A percentile compares a stretch with the other conserved stretches of the same genome.
Conservation (phyloP, 2,329 filamentous ascomycete species). For the Arthrobotrys iridis region DNA sequence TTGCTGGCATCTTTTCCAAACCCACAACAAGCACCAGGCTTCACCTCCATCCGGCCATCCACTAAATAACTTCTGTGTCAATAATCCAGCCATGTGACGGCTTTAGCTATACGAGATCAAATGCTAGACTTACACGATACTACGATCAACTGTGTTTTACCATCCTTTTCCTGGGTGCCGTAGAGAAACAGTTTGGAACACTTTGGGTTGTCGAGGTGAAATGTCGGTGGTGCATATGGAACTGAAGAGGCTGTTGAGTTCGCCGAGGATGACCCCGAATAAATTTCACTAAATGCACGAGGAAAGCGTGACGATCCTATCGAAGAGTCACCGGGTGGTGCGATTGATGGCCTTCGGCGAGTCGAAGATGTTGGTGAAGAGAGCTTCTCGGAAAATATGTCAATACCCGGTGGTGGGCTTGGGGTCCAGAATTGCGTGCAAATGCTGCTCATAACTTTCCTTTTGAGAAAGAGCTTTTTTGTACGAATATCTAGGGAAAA, state of each 20-base stretch:
- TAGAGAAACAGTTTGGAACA: slow-evolving; percentile 23
- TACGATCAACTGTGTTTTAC: slow-evolving; percentile 2
- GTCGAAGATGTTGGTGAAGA: background rate
- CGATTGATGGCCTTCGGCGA: no score
- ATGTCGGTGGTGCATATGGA: background rate
- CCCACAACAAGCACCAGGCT: no score
- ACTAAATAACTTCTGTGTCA: no score
- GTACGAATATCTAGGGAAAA: background rate
- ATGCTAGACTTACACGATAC: slow-evolving; percentile 8
- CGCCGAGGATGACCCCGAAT: background rate
- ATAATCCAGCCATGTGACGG: no score
- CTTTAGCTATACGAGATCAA: no score
- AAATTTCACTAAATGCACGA: background rate
- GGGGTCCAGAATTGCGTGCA: slow-evolving; percentile 4
- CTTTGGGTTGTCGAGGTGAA: slow-evolving; percentile 5
- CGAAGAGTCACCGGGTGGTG: background rate
- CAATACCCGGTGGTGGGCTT: slow-evolving; percentile 8
- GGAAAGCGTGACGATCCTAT: background rate
- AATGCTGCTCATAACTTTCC: background rate
- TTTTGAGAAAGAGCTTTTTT: background rate
- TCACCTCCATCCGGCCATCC: no score
- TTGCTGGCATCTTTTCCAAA: no score
- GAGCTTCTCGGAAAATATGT: background rate
- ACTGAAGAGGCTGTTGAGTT: background rate
- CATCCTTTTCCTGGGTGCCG: background rate